Base-by-base conservation (phyloP, 768 basidiomycete species). In the Boletus pseudopeckii region DNA sequence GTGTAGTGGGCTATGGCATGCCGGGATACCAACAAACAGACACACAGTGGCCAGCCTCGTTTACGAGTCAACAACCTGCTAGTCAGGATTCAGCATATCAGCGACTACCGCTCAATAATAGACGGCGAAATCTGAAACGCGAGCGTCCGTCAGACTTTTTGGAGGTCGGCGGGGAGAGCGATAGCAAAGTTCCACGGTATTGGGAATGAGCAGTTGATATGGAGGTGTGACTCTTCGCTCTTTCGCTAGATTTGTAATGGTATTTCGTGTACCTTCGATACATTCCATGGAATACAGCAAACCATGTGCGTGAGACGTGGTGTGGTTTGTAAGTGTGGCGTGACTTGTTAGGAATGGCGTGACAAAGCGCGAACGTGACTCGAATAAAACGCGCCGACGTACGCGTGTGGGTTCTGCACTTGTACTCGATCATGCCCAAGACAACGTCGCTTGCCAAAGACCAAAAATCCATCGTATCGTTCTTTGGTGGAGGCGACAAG, bases 31-130 rank as follows among this genome's bases (percentile, higher is more conserved):
- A 76, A 56, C 68, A 75, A 72, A 28, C 60, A 22, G 67, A 69
- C 7, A 14, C 56, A 6, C 68, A 68, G 42, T 80, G 76, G 74
- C 71, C 74, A 57, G 77, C 76, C 60, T 76, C 78, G 53, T 88
- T 78, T 66, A 60, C 77, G 43, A 82, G 80, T 56, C 86, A 89
- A 63, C 86, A 88, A 66, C 78, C 80, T 30, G 78, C 79, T 47
- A 77, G 78, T 7, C 83, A 84, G 64, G 90, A 92, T 57, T 92
- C 90, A 7, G 87, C 90, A n/a, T 92, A 93, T 67, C 91, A 93
- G 67, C 78, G 91, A 34, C 65, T 91, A 45, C 90, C 90, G 30
- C 72, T 93, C 50, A 92, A 92, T 63, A 90, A 89, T 62, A 78
- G 90, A 54, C 79, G 90, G 49, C 75, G 88, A 64, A 84, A 83